Evolutionary conservation across 1,284 basidiomycete species (phyloP).

Genomic region (Cystobasidium slooffiae): DNA sequence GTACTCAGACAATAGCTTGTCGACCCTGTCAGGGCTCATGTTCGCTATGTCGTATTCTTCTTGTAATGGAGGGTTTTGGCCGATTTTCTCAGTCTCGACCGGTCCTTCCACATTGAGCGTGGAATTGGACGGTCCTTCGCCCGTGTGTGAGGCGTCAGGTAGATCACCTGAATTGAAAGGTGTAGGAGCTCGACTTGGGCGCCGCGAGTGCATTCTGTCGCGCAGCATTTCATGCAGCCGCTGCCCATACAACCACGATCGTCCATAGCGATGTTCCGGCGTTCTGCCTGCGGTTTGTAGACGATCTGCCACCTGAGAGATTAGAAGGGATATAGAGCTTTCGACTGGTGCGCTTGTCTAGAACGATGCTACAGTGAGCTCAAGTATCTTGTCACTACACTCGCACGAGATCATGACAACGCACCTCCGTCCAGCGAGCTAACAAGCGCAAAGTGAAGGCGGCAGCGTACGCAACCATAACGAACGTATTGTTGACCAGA

Average conservation of each 20-base stretch:
- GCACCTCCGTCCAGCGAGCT: constrained; percentile 16
- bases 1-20: constrained; percentile 5
- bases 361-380: background rate
- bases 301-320: constrained; percentile 31
- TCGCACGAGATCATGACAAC: background rate
- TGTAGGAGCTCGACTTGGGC: constrained; percentile 6
- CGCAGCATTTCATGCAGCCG: constrained; percentile 17
- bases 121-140: too few species aligned
- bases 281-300: constrained; percentile 3
- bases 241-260: constrained; percentile 28
- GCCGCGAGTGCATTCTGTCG: constrained; percentile 5
- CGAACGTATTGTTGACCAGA: constrained; percentile 38
- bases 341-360: constrained; percentile 14
- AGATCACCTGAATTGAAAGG: background rate
- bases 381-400: too few species aligned
- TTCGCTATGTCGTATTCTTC: constrained; percentile 4
- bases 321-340: constrained; percentile 15
- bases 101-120: too few species aligned
- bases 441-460: constrained; percentile 18
- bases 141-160: too few species aligned
- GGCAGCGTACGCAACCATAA: constrained; percentile 33
- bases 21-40: constrained; percentile 12
- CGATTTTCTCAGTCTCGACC: background rate
- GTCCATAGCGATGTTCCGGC: constrained; percentile 22
- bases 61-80: background rate